Evolutionary conservation across 2,329 filamentous ascomycete genomes (phyloP), one percentile per base, ranked within the genome.

Genomic region (Cytospora schulzeri): DNA sequence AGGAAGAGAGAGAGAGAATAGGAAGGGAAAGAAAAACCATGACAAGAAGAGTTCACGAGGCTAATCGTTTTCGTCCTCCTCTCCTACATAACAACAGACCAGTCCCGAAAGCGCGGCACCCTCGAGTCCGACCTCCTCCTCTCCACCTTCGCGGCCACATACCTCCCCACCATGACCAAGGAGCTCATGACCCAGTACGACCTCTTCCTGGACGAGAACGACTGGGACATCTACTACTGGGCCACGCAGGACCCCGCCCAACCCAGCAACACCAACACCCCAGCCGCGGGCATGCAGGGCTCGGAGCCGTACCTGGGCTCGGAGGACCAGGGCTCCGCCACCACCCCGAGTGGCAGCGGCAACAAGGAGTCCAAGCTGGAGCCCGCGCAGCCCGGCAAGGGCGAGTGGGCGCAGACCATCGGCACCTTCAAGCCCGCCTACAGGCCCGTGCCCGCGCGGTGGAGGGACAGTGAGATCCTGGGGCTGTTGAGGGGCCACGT

Each of bases 171-270:
- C 67, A 96, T 99, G 91, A 86, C 85, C 1, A 77, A 81, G 7
- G 77, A 82, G 58, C 91, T 96, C 74, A 88, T 98, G 71, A 78
- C 85, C 71, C 87, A 96, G 77, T 98, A 95, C 81, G 94, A 98
- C 76, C 81, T 85, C 31, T 96, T 99, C 81, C 88, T 99, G 63
- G 95, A 99, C 78, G 95, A 99, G 80, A 99, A 99, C 78, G 95
- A 99, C 81, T 99, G 95, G 95, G 95, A 99, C 76, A 97, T 99
- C 67, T 99, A 99, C 83, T 99, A 99, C 84, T 99, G 95, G 95
- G 92, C 91, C 4, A 99, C 95, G 19, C 95, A 99, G 78, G 88
- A 92, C 71, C 83, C 89, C 15, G 79, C 85, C 5, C 95, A 99
- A 77, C 88, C 92, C 70, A 82, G 14, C 33, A 59, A 52, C 38